Base-by-base conservation (phyloP, 192 early-diverging fungal species). In the Radiomyces spectabilis region DNA sequence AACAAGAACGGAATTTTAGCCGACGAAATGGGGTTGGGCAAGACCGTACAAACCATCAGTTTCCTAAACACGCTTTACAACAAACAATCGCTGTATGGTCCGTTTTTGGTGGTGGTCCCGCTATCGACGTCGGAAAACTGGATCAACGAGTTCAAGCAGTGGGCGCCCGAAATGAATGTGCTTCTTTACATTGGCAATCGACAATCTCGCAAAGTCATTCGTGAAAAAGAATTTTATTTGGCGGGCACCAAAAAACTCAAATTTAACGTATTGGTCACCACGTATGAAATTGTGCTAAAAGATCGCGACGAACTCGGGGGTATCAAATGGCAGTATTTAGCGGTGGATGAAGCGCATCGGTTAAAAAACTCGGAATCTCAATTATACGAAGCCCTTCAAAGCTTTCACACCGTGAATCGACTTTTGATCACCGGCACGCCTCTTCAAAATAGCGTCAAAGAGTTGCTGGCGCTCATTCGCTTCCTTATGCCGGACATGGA, bases 341-440 rank as follows among this genome's bases (percentile, higher is more conserved):
- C 89, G 0, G 93, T 99, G 0, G 97, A 99, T 53, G 97, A 99
- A 69, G 97, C 97, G 4, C 97, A 99, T 68, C 83, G 95, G 13
- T 77, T 99, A 37, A 99, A 99, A 64, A 99, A 97, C 66, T 79
- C 83, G 25, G 87, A 90, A 54, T 96, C 93, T 2, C 89, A 93
- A 64, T 76, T 98, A n/a, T 89, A 97, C 63, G 90, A 96, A 63
- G 86, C 88, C 15, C 74, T 99, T 19, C 80, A 83, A 51, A 81
- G 84, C 16, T 99, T 96, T 70, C 69, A 84, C 57, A 94, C 91
- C 4, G 76, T 78, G 13, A 97, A 96, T 58, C 85, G 97, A 1
- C 74, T 99, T 8, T 74, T 99, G 27, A 92, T 99, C 44, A 99
- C 97, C 0, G 97, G 97, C 18, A 99, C 97, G 19, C 97, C 97